Evolutionary conservation across 164 flowering plant genomes (phyloP).

Genomic region (Litsea cubeba): DNA sequence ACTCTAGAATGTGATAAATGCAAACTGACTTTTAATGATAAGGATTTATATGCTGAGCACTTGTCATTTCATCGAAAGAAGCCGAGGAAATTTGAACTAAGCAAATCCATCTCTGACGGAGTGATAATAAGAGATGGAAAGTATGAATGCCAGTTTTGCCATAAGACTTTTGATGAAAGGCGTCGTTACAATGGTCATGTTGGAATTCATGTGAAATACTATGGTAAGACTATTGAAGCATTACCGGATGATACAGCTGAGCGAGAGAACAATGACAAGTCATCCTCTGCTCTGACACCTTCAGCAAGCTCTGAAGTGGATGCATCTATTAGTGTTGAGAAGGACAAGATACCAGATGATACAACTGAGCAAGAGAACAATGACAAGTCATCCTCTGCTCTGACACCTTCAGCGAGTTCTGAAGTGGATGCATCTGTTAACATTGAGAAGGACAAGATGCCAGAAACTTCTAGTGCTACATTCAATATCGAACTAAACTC

Average conservation of each 20-base stretch:
- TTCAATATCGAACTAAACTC: conserved; percentile 2
- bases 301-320: conserved; percentile 36
- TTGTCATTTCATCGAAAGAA: conserved; percentile 58
- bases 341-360: conserved; percentile 12
- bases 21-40: conserved; percentile 53
- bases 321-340: conserved; percentile 48
- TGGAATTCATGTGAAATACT: conserved; percentile 60
- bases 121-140: conserved; percentile 68
- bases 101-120: conserved; percentile 63
- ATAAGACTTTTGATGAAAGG: conserved; percentile 60
- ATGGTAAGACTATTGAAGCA: conserved; percentile 40
- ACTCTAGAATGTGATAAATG: conserved; percentile 74
- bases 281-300: conserved; percentile 23
- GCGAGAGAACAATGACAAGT: conserved; percentile 22
- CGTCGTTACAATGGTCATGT: conserved; percentile 75
- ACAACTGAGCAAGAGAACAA: conserved; percentile 16
- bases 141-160: conserved; percentile 81
- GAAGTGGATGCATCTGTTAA: conserved; percentile 48
- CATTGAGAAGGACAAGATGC: conserved; percentile 30
- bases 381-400: conserved; percentile 27
- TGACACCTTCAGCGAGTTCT: conserved; percentile 25
- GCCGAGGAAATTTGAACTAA: conserved; percentile 47
- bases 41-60: conserved; percentile 71
- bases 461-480: conserved; percentile 9
- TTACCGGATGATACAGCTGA: conserved; percentile 22